These are phyloP conservation scores for Diospyros kaki DNA, from an alignment of 148 eudicot species.

Conservation along the genomic window DNA sequence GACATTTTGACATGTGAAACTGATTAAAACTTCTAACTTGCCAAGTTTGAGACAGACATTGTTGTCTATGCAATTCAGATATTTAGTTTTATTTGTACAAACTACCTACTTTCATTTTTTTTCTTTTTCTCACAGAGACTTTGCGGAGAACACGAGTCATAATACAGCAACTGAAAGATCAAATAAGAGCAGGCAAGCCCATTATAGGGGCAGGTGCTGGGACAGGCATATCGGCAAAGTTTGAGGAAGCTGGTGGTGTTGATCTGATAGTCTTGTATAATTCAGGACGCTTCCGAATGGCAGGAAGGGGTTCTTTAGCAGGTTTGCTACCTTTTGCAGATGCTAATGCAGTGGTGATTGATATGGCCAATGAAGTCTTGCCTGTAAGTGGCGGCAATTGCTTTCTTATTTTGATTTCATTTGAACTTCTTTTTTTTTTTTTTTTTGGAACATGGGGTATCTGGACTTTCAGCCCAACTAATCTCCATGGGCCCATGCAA, in stretches of 20 bases:
- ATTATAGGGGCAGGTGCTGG: slow-evolving; percentile 99
- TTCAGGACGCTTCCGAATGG: slow-evolving; percentile 98
- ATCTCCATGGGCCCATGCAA: too few relatives aligned
- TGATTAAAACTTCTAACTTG: not conserved
- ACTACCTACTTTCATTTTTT: not conserved
- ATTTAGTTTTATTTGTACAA: not conserved
- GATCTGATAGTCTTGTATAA: slow-evolving; percentile 88
- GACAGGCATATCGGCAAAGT: slow-evolving; percentile 97
- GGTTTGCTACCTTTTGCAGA: slow-evolving; percentile 94
- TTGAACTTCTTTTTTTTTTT: not conserved
- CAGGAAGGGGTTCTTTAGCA: slow-evolving; percentile 97
- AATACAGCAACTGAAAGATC: slow-evolving; percentile 61
- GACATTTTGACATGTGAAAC: not conserved
- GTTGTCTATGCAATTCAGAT: not conserved
- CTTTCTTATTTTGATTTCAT: slow-evolving; percentile 4
- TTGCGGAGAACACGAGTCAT: slow-evolving; percentile 53
- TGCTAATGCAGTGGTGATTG: slow-evolving; percentile 96
- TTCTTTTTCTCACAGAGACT: slow-evolving; percentile 44
- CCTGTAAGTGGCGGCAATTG: slow-evolving; percentile 55
- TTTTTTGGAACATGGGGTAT: too few relatives aligned
- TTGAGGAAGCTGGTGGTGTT: slow-evolving; percentile 98
- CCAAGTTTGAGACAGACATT: not conserved
- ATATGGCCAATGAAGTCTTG: slow-evolving; percentile 96
- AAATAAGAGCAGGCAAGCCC: slow-evolving; percentile 72
- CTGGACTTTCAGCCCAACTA: too few relatives aligned